Evolutionary conservation across 306 rosid species (phyloP).

Genomic region (Lathyrus sativus): DNA sequence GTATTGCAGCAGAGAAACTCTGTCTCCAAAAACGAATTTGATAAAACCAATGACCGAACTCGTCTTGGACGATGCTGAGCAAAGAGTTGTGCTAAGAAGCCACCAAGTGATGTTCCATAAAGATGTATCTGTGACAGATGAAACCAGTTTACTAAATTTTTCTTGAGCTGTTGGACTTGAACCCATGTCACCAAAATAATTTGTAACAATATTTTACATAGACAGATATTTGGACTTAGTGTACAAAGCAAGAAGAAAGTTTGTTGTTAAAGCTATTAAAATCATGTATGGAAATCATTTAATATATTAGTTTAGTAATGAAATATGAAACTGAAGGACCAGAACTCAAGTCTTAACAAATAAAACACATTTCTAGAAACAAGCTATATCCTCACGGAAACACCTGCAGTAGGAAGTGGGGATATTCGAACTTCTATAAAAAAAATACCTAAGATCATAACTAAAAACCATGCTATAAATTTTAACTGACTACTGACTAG

Average conservation of each 20-base stretch:
- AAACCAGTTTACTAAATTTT: conserved; percentile 33
- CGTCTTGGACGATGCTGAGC: conserved; percentile 97
- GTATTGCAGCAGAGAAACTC: conserved; percentile 88
- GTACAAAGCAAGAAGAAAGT: not conserved
- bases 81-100: conserved; percentile 96
- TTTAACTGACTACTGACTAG: not conserved
- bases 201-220: conserved; percentile 8
- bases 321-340: conserved; percentile 29
- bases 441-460: not conserved
- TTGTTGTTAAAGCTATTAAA: conserved; percentile 21
- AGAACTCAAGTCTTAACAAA: conserved; percentile 13
- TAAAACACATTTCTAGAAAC: conserved; percentile 11
- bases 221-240: conserved; percentile 18
- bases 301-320: conserved; percentile 3
- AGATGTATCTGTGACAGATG: conserved; percentile 81
- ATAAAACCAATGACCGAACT: conserved; percentile 83
- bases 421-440: no score
- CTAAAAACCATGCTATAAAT: not conserved
- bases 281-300: conserved; percentile 14
- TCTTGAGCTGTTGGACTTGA: conserved; percentile 16
- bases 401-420: no score
- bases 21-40: conserved; percentile 86
- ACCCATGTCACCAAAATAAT: conserved; percentile 26
- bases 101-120: conserved; percentile 97
- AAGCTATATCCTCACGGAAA: conserved; percentile 18